phyloP scores from a whole-genome alignment of 805 yeast genomes.

The Wickerhamomyces chaumierensis region DNA sequence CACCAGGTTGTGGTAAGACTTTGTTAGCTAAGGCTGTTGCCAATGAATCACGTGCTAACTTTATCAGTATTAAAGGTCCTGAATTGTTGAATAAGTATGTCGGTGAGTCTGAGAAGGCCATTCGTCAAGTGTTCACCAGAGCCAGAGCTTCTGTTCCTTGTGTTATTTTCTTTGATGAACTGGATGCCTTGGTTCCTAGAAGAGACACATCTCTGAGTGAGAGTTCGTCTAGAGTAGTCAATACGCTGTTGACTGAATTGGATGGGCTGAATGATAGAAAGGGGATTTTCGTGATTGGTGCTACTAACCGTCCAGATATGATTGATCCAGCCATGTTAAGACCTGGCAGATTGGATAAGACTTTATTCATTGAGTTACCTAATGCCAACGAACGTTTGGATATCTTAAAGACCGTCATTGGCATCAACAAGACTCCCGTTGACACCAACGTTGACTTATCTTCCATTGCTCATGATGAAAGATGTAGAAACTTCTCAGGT shows the following conservation, averaged over 20 bases:
- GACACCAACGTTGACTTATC: constrained; percentile 47
- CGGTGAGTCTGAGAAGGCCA: constrained; percentile 92
- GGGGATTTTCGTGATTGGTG: constrained; percentile 92
- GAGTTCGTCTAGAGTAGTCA: constrained; percentile 86
- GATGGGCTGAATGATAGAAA: constrained; percentile 90
- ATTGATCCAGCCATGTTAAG: constrained; percentile 97
- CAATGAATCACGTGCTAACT: constrained; percentile 91
- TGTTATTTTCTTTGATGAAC: constrained; percentile 88
- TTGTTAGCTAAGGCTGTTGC: constrained; percentile 95
- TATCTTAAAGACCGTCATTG: constrained; percentile 67
- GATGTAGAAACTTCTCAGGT: constrained; percentile 87
- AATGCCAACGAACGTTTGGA: constrained; percentile 67
- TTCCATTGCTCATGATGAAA: constrained; percentile 56
- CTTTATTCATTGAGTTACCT: constrained; percentile 85
- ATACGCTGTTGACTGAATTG: constrained; percentile 84
- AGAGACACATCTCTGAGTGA: constrained; percentile 85
- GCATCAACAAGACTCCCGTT: constrained; percentile 67
- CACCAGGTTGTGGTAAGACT: constrained; percentile 99
- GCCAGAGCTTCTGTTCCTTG: constrained; percentile 93
- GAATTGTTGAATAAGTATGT: constrained; percentile 89
- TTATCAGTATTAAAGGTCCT: constrained; percentile 93
- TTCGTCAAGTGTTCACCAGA: constrained; percentile 83
- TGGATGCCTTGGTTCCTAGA: constrained; percentile 92
- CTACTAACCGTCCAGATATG: constrained; percentile 96
- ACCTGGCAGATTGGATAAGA: constrained; percentile 93